Evolutionary conservation across 1,284 basidiomycete genomes (phyloP).

Genomic region (Trichosporon sp.): DNA sequence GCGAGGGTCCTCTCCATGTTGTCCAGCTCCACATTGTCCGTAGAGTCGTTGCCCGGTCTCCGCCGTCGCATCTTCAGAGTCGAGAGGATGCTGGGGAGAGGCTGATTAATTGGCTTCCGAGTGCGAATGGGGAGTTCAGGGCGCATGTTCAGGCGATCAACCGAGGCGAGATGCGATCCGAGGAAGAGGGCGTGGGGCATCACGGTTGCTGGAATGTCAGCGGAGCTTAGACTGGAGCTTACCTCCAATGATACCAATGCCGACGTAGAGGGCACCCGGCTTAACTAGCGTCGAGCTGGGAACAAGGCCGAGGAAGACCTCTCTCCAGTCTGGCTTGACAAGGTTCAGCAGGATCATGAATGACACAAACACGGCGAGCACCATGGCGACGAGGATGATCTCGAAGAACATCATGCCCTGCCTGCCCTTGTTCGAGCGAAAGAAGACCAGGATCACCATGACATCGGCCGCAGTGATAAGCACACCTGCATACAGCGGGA

Average conservation of each 20-base stretch:
- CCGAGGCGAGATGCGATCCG: slow-evolving; percentile 79
- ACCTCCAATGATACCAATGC: slow-evolving; percentile 62
- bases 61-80: slow-evolving; percentile 23
- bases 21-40: slow-evolving; percentile 7
- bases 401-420: slow-evolving; percentile 68
- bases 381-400: slow-evolving; percentile 66
- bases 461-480: slow-evolving; percentile 83
- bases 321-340: slow-evolving; percentile 73
- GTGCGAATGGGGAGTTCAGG: slow-evolving; percentile 38
- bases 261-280: slow-evolving; percentile 70
- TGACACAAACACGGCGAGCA: slow-evolving; percentile 76
- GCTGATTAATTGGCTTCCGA: slow-evolving; percentile 8
- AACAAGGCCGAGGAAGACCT: slow-evolving; percentile 81
- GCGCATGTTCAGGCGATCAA: slow-evolving; percentile 65
- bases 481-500: slow-evolving; percentile 79
- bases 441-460: slow-evolving; percentile 62
- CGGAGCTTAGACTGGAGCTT: slow-evolving; percentile 14
- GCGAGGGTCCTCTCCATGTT: background rate
- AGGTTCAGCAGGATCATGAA: slow-evolving; percentile 78
- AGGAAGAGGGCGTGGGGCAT: slow-evolving; percentile 89
- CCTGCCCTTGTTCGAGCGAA: slow-evolving; percentile 48
- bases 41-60: background rate
- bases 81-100: slow-evolving; percentile 33
- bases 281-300: slow-evolving; percentile 64
- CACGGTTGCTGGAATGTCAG: slow-evolving; percentile 64